phyloP scores from a whole-genome alignment of 441 rosid genomes.

The Melianthus villosus region DNA sequence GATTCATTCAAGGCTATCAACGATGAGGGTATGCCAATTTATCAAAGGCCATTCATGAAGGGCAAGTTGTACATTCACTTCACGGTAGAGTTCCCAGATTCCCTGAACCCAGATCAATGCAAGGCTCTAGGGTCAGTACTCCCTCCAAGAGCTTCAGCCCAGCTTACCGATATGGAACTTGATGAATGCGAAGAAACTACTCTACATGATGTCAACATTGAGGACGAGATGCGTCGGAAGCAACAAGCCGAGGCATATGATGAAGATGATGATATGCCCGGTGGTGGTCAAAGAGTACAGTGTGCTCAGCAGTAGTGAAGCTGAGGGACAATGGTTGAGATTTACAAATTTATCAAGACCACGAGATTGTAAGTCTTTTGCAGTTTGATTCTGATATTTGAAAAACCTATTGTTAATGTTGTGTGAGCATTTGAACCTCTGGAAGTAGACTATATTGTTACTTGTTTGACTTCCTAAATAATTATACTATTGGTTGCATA shows the following conservation, averaged over 20 bases:
- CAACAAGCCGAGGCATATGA: conserved; percentile 71
- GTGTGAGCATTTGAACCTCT: too few species aligned
- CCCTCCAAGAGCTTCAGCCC: conserved; percentile 36
- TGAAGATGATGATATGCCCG: conserved; percentile 61
- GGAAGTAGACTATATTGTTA: too few species aligned
- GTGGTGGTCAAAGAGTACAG: conserved; percentile 79
- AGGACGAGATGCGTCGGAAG: conserved; percentile 76
- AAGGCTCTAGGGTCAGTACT: conserved; percentile 54
- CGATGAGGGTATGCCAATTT: conserved; percentile 89
- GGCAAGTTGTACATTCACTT: conserved; percentile 84
- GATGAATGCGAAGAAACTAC: conserved; percentile 95
- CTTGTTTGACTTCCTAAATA: too few species aligned
- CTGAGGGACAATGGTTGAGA: too few species aligned
- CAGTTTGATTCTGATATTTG: too few species aligned
- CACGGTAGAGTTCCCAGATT: conserved; percentile 68
- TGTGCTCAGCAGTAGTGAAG: conserved; percentile 72
- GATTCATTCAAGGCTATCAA: conserved; percentile 72
- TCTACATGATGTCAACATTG: conserved; percentile 63
- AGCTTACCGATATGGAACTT: conserved; percentile 69
- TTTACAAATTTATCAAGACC: too few species aligned
- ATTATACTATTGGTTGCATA: too few species aligned
- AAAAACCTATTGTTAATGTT: too few species aligned
- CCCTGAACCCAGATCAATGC: conserved; percentile 42
- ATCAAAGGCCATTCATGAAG: conserved; percentile 79
- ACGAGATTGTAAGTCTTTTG: too few species aligned